A percentile compares a stretch with the other conserved stretches of the same genome.
Evolutionary conservation across 495 filamentous ascomycete species (phyloP).

Genomic region (Podospora sp.): DNA sequence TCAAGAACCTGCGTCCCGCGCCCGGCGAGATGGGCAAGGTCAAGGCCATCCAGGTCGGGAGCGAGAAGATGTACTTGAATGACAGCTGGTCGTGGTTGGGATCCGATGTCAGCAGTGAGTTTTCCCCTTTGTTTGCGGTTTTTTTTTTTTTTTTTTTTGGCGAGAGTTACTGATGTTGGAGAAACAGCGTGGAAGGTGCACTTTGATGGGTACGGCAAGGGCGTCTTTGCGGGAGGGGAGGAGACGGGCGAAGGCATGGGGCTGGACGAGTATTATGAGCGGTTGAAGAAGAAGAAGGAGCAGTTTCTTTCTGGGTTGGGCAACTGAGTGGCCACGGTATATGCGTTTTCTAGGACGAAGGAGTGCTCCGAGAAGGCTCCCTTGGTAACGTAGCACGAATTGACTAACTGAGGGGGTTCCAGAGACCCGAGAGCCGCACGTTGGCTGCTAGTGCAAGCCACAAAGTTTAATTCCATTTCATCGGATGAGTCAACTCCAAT

Average conservation of each 20-base stretch:
- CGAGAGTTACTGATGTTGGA: not conserved
- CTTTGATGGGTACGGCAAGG: constrained; percentile 21
- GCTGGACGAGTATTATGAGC: constrained; percentile 15
- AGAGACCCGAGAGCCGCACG: no score
- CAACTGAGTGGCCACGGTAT: no score
- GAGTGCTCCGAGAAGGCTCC: no score
- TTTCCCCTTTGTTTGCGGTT: no score
- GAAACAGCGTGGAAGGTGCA: constrained; percentile 23
- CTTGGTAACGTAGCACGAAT: no score
- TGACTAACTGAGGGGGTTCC: no score
- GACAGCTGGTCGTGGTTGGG: constrained; percentile 45
- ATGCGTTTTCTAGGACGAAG: no score
- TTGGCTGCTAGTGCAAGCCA: no score
- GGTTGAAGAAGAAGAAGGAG: constrained; percentile 12
- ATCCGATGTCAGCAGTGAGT: constrained; percentile 37
- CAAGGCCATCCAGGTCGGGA: constrained; percentile 38
- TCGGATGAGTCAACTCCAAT: no score
- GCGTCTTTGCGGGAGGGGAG: constrained; percentile 10
- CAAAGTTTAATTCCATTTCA: no score
- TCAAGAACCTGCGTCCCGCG: constrained; percentile 41
- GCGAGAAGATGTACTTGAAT: constrained; percentile 40
- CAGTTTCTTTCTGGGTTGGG: not conserved
- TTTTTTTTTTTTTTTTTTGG: not conserved
- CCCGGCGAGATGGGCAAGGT: constrained; percentile 42
- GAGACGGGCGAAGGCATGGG: constrained; percentile 6